Evolutionary conservation across 805 yeast species (phyloP), one percentile per base, ranked within the genome.

Genomic region (Aciculoconidium aculeatum): DNA sequence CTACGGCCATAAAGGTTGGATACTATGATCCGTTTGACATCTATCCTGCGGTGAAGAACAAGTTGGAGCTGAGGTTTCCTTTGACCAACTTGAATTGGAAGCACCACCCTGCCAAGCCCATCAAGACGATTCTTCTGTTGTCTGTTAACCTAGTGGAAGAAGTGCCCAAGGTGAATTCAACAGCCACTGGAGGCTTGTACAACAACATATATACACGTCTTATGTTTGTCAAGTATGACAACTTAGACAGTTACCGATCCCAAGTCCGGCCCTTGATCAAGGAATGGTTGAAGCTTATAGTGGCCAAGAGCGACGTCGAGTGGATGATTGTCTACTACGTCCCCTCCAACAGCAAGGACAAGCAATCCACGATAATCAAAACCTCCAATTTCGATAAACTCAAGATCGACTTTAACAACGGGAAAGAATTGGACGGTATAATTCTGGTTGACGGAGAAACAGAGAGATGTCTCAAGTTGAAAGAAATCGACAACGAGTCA

Each of bases 241-340:
- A 72, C 24, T 51, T 80, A 11, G 97, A 90, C 10, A 73, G 73
- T 1, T 90, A 90, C 52, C 65, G 94, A 36, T 53, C 80, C 0
- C 83, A 80, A 44, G 86, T 82, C 1, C 70, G 98, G 21, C 95
- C 94, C 1, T 60, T 86, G 40, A 74, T 88, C 13, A 70, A 67
- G 27, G 92, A 81, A 41, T 92, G 98, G 97, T 60, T 83, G 15
- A 62, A 68, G 25, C 45, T 62, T 22, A 40, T 55, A 23, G 59
- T 57, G 4, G 40, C 55, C 21, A 45, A 65, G 31, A 42, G 64
- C 24, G 42, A 61, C 39, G 70, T 79, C 7, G 78, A 76, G 28
- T 76, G 87, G 79, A 60, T 72, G 36, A 65, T 86, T 4, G 53
- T 84, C 0, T 63, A 72, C 27, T 72, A 68, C 44, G 65, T 69